Evolutionary conservation across 306 rosid species (phyloP).

Genomic region (Fragaria nilgerrensis): DNA sequence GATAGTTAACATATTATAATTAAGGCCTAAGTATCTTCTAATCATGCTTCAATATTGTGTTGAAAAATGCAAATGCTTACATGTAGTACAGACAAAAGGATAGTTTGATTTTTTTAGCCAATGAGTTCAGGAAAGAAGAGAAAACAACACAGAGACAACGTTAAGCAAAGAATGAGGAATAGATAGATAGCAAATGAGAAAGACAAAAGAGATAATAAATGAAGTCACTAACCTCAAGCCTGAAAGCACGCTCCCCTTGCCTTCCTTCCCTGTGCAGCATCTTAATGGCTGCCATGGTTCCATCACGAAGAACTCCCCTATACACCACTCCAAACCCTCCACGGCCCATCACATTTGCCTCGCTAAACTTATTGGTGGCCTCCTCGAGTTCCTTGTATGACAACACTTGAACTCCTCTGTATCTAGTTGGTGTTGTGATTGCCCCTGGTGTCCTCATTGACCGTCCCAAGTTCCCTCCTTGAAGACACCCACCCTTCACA

Average conservation of each 20-base stretch:
- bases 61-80: conserved; percentile 8
- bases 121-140: not conserved
- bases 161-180: conserved; percentile 14
- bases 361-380: conserved; percentile 65
- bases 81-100: conserved; percentile 17
- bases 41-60: conserved; percentile 3
- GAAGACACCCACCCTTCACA: conserved; percentile 75
- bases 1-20: not conserved
- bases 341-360: conserved; percentile 61
- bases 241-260: conserved; percentile 95
- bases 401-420: conserved; percentile 77
- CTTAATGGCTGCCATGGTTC: conserved; percentile 77
- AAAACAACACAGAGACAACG: not conserved
- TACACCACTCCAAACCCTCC: conserved; percentile 69
- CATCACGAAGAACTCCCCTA: conserved; percentile 76
- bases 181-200: conserved; percentile 25
- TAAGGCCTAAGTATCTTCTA: not conserved
- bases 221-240: conserved; percentile 77
- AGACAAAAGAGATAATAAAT: conserved; percentile 38
- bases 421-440: conserved; percentile 30
- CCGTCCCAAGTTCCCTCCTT: conserved; percentile 59
- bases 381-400: conserved; percentile 76
- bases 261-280: conserved; percentile 61
- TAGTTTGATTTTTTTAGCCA: not conserved
- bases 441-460: conserved; percentile 17